A percentile compares a stretch with the other conserved stretches of the same genome.
phyloP scores from a whole-genome alignment of 2,329 filamentous ascomycete genomes.

The Neobulgaria alba region DNA sequence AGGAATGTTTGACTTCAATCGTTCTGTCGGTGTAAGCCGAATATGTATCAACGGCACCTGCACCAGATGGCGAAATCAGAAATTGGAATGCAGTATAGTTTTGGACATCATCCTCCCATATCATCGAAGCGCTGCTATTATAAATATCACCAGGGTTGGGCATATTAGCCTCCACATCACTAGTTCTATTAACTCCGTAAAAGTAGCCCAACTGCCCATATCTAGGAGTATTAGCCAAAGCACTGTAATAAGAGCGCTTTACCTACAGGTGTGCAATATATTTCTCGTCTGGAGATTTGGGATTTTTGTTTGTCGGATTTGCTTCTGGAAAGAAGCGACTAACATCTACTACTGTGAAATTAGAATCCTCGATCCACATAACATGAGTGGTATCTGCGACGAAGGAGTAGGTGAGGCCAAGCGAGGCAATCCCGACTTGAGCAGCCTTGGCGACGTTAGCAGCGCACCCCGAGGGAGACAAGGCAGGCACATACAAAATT shows the following conservation, averaged over 20 bases:
- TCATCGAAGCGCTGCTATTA: slow-evolving; percentile 4
- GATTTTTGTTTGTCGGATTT: slow-evolving; percentile 14
- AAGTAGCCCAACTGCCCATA: slow-evolving; percentile 33
- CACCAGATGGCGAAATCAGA: slow-evolving; percentile 25
- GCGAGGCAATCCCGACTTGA: slow-evolving; percentile 35
- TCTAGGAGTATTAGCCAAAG: slow-evolving; percentile 18
- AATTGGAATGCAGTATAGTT: slow-evolving; percentile 31
- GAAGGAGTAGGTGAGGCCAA: slow-evolving; percentile 36
- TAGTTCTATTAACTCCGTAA: slow-evolving; percentile 17
- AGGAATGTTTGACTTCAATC: slow-evolving; percentile 26
- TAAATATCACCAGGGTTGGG: slow-evolving; percentile 26
- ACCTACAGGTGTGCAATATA: slow-evolving; percentile 36
- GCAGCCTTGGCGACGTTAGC: slow-evolving; percentile 27
- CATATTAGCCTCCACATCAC: slow-evolving; percentile 4
- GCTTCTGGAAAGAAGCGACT: slow-evolving; percentile 29
- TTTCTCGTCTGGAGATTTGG: slow-evolving; percentile 28
- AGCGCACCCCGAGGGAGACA: too few relatives aligned
- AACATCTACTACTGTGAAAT: too few relatives aligned
- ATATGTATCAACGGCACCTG: slow-evolving; percentile 11
- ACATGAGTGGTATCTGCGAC: slow-evolving; percentile 31
- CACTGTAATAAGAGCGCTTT: background rate
- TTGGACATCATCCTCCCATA: slow-evolving; percentile 12
- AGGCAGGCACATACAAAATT: slow-evolving; percentile 25
- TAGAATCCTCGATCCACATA: too few relatives aligned
- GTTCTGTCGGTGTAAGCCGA: slow-evolving; percentile 30